These are phyloP conservation scores for Nematocida minor DNA, from an alignment of 371 early-diverging fungal genomes.

Conservation along the genomic window DNA sequence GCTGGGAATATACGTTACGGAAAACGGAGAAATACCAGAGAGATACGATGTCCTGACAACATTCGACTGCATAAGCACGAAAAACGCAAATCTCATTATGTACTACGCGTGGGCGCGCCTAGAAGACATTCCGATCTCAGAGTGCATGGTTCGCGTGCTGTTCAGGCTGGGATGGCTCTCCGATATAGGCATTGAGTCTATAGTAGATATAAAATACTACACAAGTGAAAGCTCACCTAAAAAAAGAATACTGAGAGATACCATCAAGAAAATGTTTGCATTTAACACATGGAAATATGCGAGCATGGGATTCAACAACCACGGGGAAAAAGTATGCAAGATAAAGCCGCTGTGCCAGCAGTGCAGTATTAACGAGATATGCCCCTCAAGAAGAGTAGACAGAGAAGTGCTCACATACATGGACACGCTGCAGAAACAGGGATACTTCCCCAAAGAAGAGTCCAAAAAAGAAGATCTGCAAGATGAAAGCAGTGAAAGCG, in stretches of 20 bases:
- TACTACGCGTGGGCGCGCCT: conserved; percentile 15
- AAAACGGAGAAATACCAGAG: conserved; percentile 18
- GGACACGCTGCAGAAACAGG: neutral
- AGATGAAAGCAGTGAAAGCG: neutral
- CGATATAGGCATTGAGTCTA: neutral
- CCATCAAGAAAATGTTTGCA: neutral
- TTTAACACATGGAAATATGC: conserved; percentile 6
- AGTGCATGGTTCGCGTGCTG: neutral
- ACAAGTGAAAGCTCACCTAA: neutral
- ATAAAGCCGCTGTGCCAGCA: conserved; percentile 5
- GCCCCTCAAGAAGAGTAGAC: neutral
- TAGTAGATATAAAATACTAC: neutral
- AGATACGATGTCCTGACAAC: neutral
- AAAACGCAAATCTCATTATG: neutral
- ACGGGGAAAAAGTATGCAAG: conserved; percentile 11
- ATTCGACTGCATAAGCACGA: neutral
- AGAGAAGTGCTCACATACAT: neutral
- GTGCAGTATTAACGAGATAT: conserved; percentile 12
- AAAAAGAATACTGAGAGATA: neutral
- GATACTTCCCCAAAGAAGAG: conserved; percentile 17
- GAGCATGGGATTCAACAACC: neutral
- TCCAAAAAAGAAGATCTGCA: neutral
- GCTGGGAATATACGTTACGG: neutral
- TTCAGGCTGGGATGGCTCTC: conserved; percentile 14
- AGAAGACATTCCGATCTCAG: neutral